Evolutionary conservation across 2,329 filamentous ascomycete species (phyloP).

Genomic region (Stromatinia cepivora): DNA sequence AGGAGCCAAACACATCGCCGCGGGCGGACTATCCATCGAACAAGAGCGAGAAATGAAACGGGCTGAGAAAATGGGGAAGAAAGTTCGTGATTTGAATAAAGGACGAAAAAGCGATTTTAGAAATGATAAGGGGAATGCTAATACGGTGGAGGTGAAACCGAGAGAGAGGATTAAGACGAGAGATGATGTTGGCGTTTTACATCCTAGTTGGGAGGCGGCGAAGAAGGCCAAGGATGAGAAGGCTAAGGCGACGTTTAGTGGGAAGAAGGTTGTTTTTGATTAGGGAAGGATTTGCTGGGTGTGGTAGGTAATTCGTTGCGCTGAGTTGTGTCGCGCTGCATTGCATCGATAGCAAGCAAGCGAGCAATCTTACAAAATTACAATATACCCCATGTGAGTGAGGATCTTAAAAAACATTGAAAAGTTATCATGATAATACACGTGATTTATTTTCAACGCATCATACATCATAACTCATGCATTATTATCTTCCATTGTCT

Average conservation of each 20-base stretch:
- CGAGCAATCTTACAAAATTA: too few relatives aligned
- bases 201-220: constrained; percentile 61
- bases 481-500: too few relatives aligned
- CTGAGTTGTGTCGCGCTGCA: background rate
- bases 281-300: constrained; percentile 32
- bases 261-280: constrained; percentile 61
- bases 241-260: constrained; percentile 54
- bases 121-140: constrained; percentile 19
- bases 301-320: too few relatives aligned
- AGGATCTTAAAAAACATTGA: background rate
- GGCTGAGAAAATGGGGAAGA: constrained; percentile 45
- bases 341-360: background rate
- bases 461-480: too few relatives aligned
- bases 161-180: constrained; percentile 42
- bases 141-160: constrained; percentile 37
- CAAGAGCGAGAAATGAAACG: constrained; percentile 27
- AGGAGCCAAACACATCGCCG: constrained; percentile 51
- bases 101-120: constrained; percentile 23
- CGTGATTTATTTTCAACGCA: too few relatives aligned
- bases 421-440: too few relatives aligned
- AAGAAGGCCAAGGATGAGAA: constrained; percentile 60
- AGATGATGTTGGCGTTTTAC: constrained; percentile 54
- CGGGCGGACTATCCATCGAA: constrained; percentile 25
- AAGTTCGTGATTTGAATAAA: constrained; percentile 14
- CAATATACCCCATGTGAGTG: background rate